These are phyloP conservation scores for Silene vulgaris DNA, from an alignment of 179 eudicot species.

Conservation along the genomic window DNA sequence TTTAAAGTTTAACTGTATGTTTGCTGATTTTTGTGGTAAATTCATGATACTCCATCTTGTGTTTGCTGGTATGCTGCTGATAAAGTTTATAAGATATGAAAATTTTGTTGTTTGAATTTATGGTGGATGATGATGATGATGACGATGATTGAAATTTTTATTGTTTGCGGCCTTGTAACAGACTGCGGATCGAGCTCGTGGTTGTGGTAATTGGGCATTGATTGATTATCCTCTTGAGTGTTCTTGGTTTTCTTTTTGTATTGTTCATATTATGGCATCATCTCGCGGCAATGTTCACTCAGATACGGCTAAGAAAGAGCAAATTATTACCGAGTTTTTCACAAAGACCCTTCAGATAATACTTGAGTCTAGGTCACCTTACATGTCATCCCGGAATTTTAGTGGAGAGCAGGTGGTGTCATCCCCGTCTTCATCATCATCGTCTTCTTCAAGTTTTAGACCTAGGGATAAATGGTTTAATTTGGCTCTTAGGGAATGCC, in stretches of 20 bases:
- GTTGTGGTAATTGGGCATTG: constrained; percentile 19
- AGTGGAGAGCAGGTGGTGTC: constrained; percentile 68
- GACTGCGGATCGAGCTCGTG: constrained; percentile 14
- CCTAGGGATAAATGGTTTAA: constrained; percentile 88
- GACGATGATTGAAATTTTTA: constrained; percentile 11
- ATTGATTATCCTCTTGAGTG: constrained; percentile 3
- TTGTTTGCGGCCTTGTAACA: constrained; percentile 13
- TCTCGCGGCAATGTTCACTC: constrained; percentile 47
- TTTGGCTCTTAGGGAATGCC: constrained; percentile 76
- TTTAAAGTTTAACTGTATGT: background rate
- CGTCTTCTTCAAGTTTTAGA: constrained; percentile 67
- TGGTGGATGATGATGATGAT: constrained; percentile 1
- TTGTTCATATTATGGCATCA: constrained; percentile 31
- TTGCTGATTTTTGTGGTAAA: constrained; percentile 5
- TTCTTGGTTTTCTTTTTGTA: constrained; percentile 13
- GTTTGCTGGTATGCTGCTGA: background rate
- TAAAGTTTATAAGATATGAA: background rate
- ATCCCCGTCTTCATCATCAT: constrained; percentile 76
- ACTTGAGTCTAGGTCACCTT: constrained; percentile 75
- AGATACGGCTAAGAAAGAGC: constrained; percentile 75
- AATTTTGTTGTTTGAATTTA: background rate
- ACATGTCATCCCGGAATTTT: constrained; percentile 66
- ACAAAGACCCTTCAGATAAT: constrained; percentile 80
- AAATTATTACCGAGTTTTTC: constrained; percentile 77
- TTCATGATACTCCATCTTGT: background rate